Base-by-base conservation (phyloP, 352 stramenopile species). In the Phytophthora pini region DNA sequence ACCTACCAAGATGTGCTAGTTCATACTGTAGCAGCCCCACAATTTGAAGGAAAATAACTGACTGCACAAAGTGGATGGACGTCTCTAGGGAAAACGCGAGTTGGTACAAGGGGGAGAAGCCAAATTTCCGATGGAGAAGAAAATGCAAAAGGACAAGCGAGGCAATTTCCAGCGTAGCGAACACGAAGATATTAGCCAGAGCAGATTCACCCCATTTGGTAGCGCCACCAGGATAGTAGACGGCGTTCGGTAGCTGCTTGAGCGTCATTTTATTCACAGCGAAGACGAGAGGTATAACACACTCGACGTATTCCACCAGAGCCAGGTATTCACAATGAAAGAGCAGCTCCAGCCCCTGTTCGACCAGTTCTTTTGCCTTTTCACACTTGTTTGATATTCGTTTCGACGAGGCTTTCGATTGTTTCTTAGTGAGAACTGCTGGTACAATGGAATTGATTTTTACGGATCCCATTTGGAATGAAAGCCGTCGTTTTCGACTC, bases 271-370 rank as follows among this genome's bases (percentile, higher is more conserved):
- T 70, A 48, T 79, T 77, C 10, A 60, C 17, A 3, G 49, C 67
- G 36, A 75, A 83, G 2, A 77, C 46, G 15, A 72, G 55, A 8
- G 68, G 75, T n/a, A 80, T 51, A 17, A 80, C 55, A 26, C 68
- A 79, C 54, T 80, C 71, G 39, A 83, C 56, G 51, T 83, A 83
- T 43, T 83, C 74, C 17, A 69, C 60, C 2, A 83, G 45, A 3
- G 64, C 40, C 11, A 79, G 57, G 34, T 72, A 74, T 56, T 80
- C 75, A 32, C 67, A 74, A 26, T 61, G 62, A 51, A 77, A 83
- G 0, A 83, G 36, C 12, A 80, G 41, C 15, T 78, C 55, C 4
- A 78, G 36, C 10, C 44, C 44, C 11, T 77, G 45, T 13, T 58
- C 27, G 2, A 74, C 47, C n/a, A 71, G 15, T 39, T 55, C 22